phyloP scores from a whole-genome alignment of 2,329 filamentous ascomycete genomes.

The Beauveria bassiana region DNA sequence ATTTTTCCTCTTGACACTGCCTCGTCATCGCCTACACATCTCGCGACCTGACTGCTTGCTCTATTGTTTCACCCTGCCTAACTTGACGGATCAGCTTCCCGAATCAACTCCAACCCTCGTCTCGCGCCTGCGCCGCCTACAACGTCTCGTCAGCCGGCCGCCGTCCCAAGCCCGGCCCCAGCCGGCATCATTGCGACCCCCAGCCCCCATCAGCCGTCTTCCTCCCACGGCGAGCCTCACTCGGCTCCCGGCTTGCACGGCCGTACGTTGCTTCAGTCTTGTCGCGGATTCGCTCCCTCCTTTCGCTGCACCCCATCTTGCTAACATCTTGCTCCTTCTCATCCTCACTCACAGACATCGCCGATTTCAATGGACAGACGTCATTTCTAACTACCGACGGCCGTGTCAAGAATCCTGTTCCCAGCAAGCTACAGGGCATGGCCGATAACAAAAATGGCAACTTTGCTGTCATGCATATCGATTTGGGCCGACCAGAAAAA shows the following conservation, averaged over 20 bases:
- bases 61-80: neutral
- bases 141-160: slow-evolving; percentile 2
- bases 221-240: neutral
- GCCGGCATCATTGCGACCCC: neutral
- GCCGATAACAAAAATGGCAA: slow-evolving; percentile 50
- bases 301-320: neutral
- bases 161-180: slow-evolving; percentile 4
- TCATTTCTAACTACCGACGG: slow-evolving; percentile 20
- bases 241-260: slow-evolving; percentile 1
- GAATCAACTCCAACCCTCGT: slow-evolving; percentile 3
- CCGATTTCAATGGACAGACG: slow-evolving; percentile 15
- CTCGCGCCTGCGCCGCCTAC: slow-evolving; percentile 3
- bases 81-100: slow-evolving; percentile 8
- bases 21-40: neutral
- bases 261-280: neutral
- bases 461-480: slow-evolving; percentile 57
- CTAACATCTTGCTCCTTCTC: neutral
- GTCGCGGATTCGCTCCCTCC: neutral
- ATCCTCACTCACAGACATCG: neutral
- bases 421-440: slow-evolving; percentile 54
- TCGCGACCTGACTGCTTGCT: neutral
- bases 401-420: slow-evolving; percentile 45
- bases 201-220: slow-evolving; percentile 3
- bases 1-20: neutral
- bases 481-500: slow-evolving; percentile 37